Conservation (phyloP, 192 early-diverging fungal species). For the Podila minutissima region DNA sequence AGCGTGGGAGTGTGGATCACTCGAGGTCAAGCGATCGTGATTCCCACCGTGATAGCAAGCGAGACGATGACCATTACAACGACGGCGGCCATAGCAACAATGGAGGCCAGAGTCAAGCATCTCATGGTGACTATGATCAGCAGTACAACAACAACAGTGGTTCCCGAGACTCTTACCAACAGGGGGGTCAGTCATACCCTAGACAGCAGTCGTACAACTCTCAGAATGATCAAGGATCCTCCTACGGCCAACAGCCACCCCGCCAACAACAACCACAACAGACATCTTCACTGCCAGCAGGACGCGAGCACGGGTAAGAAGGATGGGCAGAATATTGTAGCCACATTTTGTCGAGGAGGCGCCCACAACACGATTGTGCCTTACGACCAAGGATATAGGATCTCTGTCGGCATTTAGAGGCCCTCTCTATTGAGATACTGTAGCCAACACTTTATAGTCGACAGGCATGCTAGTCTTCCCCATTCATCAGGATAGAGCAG, state of each 20-base stretch:
- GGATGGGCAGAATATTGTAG: neutral
- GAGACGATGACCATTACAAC: constrained; percentile 19
- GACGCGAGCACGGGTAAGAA: constrained; percentile 50
- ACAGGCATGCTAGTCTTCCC: too few species aligned
- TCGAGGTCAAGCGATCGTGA: constrained; percentile 8
- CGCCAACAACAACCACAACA: constrained; percentile 4
- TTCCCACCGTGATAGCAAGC: constrained; percentile 7
- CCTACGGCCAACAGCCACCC: neutral
- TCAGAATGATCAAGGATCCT: neutral
- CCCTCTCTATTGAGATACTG: too few species aligned
- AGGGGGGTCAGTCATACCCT: neutral
- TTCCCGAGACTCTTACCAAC: neutral
- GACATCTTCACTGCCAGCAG: constrained; percentile 6
- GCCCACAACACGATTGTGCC: too few species aligned
- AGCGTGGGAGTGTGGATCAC: neutral
- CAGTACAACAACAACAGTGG: constrained; percentile 12
- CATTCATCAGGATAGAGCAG: too few species aligned
- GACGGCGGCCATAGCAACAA: neutral
- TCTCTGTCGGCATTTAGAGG: too few species aligned
- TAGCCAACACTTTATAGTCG: too few species aligned
- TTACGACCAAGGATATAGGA: too few species aligned
- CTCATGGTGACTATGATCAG: constrained; percentile 3
- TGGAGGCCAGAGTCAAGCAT: neutral
- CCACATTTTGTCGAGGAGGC: too few species aligned
- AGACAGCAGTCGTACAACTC: constrained; percentile 4